These are phyloP conservation scores for Pichia sp. DNA, from an alignment of 1,139 yeast species.

Conservation along the genomic window DNA sequence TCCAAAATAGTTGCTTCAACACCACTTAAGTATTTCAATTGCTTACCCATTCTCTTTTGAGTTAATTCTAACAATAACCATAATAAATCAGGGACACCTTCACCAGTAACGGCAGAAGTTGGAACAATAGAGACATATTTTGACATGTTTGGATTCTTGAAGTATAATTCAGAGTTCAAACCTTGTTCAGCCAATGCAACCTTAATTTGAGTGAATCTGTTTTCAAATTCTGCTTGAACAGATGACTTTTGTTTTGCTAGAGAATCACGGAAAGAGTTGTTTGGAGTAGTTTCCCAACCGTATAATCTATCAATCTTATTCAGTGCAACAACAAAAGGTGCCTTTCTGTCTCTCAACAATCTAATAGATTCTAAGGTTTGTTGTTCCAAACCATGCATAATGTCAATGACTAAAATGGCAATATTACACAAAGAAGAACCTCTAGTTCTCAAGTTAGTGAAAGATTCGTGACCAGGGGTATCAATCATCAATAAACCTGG, in stretches of 20 bases:
- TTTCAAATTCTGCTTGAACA: slow-evolving; percentile 88
- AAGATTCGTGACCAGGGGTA: slow-evolving; percentile 99
- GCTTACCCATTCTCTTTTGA: slow-evolving; percentile 98
- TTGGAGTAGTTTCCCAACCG: slow-evolving; percentile 86
- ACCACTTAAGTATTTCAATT: slow-evolving; percentile 89
- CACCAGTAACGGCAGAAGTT: slow-evolving; percentile 98
- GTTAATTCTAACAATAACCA: slow-evolving; percentile 94
- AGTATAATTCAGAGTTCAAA: slow-evolving; percentile 92
- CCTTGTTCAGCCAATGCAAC: slow-evolving; percentile 96
- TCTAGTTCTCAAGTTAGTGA: slow-evolving; percentile 93
- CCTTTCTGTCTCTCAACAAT: slow-evolving; percentile 90
- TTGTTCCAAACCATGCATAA: slow-evolving; percentile 98
- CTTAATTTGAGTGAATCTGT: slow-evolving; percentile 77
- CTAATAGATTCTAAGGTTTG: slow-evolving; percentile 93
- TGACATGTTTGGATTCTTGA: slow-evolving; percentile 87
- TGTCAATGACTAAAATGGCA: slow-evolving; percentile 96
- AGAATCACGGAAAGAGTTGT: slow-evolving; percentile 94
- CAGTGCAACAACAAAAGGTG: slow-evolving; percentile 94
- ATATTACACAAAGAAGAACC: slow-evolving; percentile 99
- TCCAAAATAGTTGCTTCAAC: slow-evolving; percentile 95
- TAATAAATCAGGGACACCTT: slow-evolving; percentile 98
- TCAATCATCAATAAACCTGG: slow-evolving; percentile 96
- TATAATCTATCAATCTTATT: slow-evolving; percentile 96
- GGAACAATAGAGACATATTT: slow-evolving; percentile 95
- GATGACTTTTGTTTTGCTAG: slow-evolving; percentile 71